A percentile compares a stretch with the other conserved stretches of the same genome.
Evolutionary conservation across 345 rosid genomes (phyloP).

Genomic region (Conringia planisiliqua): DNA sequence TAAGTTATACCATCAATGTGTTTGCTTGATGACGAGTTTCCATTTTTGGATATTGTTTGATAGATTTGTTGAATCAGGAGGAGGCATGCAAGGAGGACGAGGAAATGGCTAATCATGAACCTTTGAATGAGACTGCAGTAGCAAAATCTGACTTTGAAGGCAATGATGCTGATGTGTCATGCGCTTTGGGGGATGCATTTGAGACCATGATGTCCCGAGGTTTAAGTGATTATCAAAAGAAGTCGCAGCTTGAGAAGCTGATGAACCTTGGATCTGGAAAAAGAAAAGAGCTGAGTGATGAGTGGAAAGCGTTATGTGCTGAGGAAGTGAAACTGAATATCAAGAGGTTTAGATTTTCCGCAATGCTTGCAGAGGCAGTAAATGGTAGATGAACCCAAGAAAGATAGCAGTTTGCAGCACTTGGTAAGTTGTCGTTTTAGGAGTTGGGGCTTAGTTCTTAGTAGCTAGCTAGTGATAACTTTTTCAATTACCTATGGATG

Average conservation of each 20-base stretch:
- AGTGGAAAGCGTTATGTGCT: constrained; percentile 9
- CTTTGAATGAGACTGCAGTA: not conserved
- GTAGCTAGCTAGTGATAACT: not conserved
- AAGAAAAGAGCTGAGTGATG: constrained; percentile 16
- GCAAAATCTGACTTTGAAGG: not conserved
- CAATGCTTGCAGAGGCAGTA: constrained; percentile 20
- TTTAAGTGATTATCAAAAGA: constrained; percentile 17
- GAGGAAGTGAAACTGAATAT: not conserved
- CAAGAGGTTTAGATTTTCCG: constrained; percentile 1
- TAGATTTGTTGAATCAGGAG: not conserved
- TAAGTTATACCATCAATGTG: not conserved
- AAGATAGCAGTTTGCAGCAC: not conserved
- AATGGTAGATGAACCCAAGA: not conserved
- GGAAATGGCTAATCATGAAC: not conserved
- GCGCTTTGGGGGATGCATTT: constrained; percentile 21
- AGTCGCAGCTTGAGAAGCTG: not conserved
- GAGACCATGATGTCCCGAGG: constrained; percentile 8
- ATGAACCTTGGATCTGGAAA: constrained; percentile 1
- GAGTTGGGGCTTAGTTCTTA: not conserved
- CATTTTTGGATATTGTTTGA: not conserved
- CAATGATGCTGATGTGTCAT: not conserved
- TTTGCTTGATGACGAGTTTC: not conserved
- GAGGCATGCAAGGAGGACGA: not conserved
- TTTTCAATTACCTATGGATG: not conserved
- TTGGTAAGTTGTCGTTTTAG: not conserved